phyloP scores from a whole-genome alignment of 2,329 filamentous ascomycete species.

The Colletotrichum sp. region DNA sequence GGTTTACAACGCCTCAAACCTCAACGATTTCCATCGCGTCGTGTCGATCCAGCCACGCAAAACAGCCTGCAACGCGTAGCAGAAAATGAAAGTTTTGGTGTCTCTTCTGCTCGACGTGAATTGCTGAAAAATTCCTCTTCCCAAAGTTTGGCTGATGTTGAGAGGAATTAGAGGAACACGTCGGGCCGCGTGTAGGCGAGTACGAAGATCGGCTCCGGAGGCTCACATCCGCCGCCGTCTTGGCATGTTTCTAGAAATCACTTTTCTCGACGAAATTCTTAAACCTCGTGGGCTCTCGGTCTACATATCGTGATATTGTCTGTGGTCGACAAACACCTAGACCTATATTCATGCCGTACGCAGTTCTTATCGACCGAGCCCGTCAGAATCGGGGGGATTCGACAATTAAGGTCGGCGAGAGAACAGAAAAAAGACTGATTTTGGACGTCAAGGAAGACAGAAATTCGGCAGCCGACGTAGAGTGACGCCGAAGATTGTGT shows the following conservation, averaged over 20 bases:
- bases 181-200: not conserved
- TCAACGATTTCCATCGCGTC: no score
- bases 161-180: not conserved
- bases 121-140: fast-evolving
- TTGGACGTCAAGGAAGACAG: not conserved
- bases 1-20: no score
- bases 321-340: not conserved
- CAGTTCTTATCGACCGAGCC: not conserved
- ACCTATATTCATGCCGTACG: not conserved
- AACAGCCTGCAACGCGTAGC: no score
- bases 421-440: fast-evolving
- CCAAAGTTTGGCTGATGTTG: not conserved
- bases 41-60: no score
- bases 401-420: not conserved
- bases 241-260: not conserved
- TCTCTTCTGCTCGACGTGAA: not conserved
- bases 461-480: not conserved
- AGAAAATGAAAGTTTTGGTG: no score
- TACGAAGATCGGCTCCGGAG: not conserved
- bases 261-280: not conserved
- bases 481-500: not conserved
- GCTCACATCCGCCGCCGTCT: not conserved
- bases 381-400: not conserved
- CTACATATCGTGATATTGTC: not conserved
- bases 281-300: not conserved